Evolutionary conservation across 805 yeast genomes (phyloP), one percentile per base, ranked within the genome.

Genomic region (Cyberlindnera maclurae): DNA sequence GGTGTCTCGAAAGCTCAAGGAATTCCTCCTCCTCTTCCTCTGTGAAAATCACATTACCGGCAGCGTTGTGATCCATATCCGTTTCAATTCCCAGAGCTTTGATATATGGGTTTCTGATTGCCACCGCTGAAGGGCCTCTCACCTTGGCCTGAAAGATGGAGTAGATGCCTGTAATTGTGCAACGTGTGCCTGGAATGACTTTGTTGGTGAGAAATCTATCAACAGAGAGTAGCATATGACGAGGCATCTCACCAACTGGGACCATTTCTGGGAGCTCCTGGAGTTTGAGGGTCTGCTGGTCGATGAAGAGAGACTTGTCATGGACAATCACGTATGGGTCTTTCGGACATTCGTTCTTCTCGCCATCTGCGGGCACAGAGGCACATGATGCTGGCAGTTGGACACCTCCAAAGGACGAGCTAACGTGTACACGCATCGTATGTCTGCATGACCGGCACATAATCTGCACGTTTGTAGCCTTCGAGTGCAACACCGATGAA

Each of bases 231-330:
- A 86, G 57, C 30, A 93, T 81, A 54, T 93, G 95, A 50, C 99
- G 77, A 8, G 99, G 99, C 87, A 93, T 82, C 64, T 93, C 99
- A 49, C 99, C 98, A 22, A 93, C 95, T 2, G 98, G 99, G 2
- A 93, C 97, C 81, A 85, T 85, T 59, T 93, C 99, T 11, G 97
- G 97, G n/a, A 93, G 72, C 59, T 93, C 98, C 61, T 93, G 99
- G 40, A 93, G 70, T 60, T 93, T 93, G 54, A 93, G 71, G 24
- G 82, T 79, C 63, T 93, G 99, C 59, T 94, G 97, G 63, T 93
- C 97, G 38, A 93, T 81, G 60, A 89, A 93, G n/a, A 75, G 68
- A 2, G 96, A 87, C 55, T 86, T 84, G 58, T 93, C 97, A 62
- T 93, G 98, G 24, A 86, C 88, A 43, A 93, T 84, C 28, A 85